A percentile compares a stretch with the other conserved stretches of the same genome.
Evolutionary conservation across 495 filamentous ascomycete species (phyloP).

Genomic region (Saxispiralis lemnorum): DNA sequence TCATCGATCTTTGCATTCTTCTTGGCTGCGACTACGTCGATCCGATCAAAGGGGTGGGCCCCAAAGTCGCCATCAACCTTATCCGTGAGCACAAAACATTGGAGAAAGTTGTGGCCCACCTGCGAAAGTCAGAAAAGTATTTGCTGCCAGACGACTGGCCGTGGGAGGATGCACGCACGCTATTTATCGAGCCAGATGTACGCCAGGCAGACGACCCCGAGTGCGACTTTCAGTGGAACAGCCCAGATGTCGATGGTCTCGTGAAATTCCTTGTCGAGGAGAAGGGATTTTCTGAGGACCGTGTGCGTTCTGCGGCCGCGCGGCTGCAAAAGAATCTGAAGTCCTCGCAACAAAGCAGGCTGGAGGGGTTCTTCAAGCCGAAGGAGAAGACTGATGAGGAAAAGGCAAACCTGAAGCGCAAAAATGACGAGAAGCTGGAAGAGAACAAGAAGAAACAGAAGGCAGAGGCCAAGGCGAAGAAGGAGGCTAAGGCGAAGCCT

Average conservation of each 20-base stretch:
- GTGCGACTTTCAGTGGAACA: slow-evolving; percentile 96
- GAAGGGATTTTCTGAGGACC: slow-evolving; percentile 92
- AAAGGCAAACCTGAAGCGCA: slow-evolving; percentile 69
- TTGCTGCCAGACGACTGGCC: slow-evolving; percentile 84
- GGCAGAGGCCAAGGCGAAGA: slow-evolving; percentile 69
- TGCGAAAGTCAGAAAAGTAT: slow-evolving; percentile 38
- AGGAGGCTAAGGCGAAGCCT: slow-evolving; percentile 73
- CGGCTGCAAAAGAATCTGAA: slow-evolving; percentile 77
- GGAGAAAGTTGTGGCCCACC: slow-evolving; percentile 63
- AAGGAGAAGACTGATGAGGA: slow-evolving; percentile 75
- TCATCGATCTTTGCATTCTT: slow-evolving; percentile 94
- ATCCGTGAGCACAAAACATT: slow-evolving; percentile 79
- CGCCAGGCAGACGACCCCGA: slow-evolving; percentile 65
- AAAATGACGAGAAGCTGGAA: slow-evolving; percentile 74
- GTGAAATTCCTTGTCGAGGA: slow-evolving; percentile 76
- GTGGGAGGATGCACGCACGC: slow-evolving; percentile 71
- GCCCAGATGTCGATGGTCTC: slow-evolving; percentile 74
- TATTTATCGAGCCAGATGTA: slow-evolving; percentile 83
- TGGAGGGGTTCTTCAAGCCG: slow-evolving; percentile 97
- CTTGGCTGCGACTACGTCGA: slow-evolving; percentile 97
- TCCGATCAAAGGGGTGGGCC: slow-evolving; percentile 83
- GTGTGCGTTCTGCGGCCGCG: slow-evolving; percentile 58
- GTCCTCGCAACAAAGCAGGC: slow-evolving; percentile 65
- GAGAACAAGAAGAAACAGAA: slow-evolving; percentile 90
- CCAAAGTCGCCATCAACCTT: slow-evolving; percentile 73